Percentiles rank a stretch among this genome's conserved stretches.
phyloP scores from a whole-genome alignment of 116 monocot genomes.

The Iris pallida region DNA sequence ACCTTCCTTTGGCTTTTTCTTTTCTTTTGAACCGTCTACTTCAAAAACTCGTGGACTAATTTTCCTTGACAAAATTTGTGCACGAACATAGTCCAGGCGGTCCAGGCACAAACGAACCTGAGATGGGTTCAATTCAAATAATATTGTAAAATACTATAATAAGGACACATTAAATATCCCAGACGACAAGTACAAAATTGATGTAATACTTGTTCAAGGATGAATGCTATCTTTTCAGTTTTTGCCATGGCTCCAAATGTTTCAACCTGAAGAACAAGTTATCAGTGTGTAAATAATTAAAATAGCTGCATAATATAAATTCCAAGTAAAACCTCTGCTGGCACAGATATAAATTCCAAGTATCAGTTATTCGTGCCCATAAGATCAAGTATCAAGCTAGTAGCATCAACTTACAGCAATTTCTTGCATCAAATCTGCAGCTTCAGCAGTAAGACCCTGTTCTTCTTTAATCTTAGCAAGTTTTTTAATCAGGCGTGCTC shows the following conservation, averaged over 20 bases:
- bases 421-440: slow-evolving; percentile 99
- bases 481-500: slow-evolving; percentile 83
- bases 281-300: background rate
- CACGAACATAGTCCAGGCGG: slow-evolving; percentile 86
- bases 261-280: slow-evolving; percentile 62
- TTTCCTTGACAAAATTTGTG: slow-evolving; percentile 91
- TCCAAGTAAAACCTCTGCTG: background rate
- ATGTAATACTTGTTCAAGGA: slow-evolving; percentile 83
- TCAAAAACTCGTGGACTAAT: slow-evolving; percentile 87
- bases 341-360: background rate
- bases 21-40: slow-evolving; percentile 66
- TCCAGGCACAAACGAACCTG: slow-evolving; percentile 96
- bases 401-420: slow-evolving; percentile 65
- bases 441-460: slow-evolving; percentile 93
- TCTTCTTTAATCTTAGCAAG: slow-evolving; percentile 97
- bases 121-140: background rate
- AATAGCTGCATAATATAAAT: background rate
- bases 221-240: slow-evolving; percentile 97
- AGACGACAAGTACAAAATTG: slow-evolving; percentile 7
- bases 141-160: background rate
- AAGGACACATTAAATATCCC: slow-evolving; percentile 1
- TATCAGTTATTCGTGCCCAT: background rate
- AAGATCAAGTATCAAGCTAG: background rate
- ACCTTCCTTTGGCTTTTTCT: slow-evolving; percentile 98
- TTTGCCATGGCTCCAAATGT: slow-evolving; percentile 99